Evolutionary conservation across 129 eudicot genomes (phyloP).

Genomic region (Flaveria sonorensis): DNA sequence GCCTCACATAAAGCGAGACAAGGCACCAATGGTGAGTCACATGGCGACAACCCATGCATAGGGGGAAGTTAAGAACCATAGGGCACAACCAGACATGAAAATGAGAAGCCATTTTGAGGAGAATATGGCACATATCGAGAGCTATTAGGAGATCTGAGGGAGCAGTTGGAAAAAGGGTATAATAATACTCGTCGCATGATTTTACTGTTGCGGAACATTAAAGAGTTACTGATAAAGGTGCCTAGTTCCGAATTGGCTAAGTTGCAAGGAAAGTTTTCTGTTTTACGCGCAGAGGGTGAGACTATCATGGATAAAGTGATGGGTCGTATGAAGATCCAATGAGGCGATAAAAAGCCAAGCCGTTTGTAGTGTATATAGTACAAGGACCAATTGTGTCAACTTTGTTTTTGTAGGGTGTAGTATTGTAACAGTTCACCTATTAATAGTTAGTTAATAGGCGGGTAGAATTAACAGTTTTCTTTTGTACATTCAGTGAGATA

Average conservation of each 20-base stretch:
- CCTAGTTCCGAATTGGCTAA: not conserved
- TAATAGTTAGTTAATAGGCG: no score
- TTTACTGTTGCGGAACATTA: not conserved
- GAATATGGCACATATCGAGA: not conserved
- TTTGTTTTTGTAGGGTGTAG: no score
- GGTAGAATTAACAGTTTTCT: no score
- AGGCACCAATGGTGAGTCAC: constrained; percentile 13
- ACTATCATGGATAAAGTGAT: not conserved
- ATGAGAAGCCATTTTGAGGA: not conserved
- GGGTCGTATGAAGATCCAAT: constrained; percentile 1
- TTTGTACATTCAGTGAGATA: no score
- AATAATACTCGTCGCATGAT: not conserved
- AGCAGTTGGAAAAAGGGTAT: not conserved
- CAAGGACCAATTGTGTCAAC: no score
- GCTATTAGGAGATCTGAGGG: not conserved
- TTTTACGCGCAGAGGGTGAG: constrained; percentile 10
- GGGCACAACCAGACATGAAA: not conserved
- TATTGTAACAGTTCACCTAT: no score
- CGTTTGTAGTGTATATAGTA: no score
- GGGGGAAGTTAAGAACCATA: not conserved
- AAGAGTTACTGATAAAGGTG: not conserved
- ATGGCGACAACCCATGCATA: not conserved
- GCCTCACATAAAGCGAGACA: not conserved
- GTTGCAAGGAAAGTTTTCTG: constrained; percentile 8
- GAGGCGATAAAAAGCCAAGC: not conserved